These are phyloP conservation scores for Boletus tomentosulus DNA, from an alignment of 768 basidiomycete species.

Conservation along the genomic window DNA sequence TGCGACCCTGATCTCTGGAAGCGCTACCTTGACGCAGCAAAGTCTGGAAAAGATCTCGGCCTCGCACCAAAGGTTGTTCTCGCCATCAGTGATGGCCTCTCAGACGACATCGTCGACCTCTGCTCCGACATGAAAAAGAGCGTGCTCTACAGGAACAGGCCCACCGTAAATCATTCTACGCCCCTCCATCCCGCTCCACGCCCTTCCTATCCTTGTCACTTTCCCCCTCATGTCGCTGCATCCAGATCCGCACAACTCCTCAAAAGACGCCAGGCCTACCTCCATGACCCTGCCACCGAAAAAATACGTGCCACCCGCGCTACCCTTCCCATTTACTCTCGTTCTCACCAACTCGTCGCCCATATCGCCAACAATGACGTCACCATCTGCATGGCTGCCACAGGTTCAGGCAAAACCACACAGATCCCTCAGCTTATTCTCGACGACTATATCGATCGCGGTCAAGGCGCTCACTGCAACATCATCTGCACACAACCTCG, in stretches of 20 bases:
- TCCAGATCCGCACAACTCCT: constrained; percentile 58
- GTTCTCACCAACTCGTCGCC: constrained; percentile 59
- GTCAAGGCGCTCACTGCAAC: constrained; percentile 82
- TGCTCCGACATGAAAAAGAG: constrained; percentile 62
- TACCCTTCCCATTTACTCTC: constrained; percentile 71
- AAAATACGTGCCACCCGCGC: constrained; percentile 64
- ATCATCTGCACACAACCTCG: constrained; percentile 92
- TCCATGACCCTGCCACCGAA: constrained; percentile 53
- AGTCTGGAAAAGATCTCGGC: constrained; percentile 64
- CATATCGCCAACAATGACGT: constrained; percentile 78
- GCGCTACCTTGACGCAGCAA: constrained; percentile 55
- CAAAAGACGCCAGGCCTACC: constrained; percentile 53
- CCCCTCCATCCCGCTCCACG: constrained; percentile 4
- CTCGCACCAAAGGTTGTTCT: constrained; percentile 68
- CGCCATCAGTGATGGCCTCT: constrained; percentile 56
- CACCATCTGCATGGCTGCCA: constrained; percentile 84
- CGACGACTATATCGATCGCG: constrained; percentile 73
- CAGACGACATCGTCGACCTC: constrained; percentile 68
- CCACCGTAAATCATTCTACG: constrained; percentile 28
- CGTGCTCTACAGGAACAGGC: constrained; percentile 62
- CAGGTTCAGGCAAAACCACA: constrained; percentile 92
- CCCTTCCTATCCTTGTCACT: constrained; percentile 23
- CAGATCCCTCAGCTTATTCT: constrained; percentile 92
- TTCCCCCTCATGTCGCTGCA: constrained; percentile 31
- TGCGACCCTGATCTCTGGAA: constrained; percentile 83